A percentile compares a stretch with the other conserved stretches of the same genome.
Evolutionary conservation across 495 filamentous ascomycete genomes (phyloP).

Genomic region (Aspergillus haitiensis): DNA sequence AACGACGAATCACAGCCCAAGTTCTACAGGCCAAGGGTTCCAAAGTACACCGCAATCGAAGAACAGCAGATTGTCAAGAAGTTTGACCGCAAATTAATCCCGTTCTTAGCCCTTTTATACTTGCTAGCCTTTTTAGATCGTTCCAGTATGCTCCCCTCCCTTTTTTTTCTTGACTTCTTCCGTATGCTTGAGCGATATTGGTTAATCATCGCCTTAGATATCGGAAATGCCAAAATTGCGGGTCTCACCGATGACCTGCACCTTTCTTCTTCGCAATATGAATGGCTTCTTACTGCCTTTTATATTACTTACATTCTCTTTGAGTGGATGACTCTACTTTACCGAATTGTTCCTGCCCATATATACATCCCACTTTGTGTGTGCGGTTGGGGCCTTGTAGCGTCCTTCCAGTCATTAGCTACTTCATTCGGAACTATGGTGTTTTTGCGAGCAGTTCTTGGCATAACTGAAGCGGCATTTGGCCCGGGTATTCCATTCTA

Average conservation of each 20-base stretch:
- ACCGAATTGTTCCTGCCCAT: conserved; percentile 55
- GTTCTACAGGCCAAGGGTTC: conserved; percentile 15
- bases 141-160: conserved; percentile 55
- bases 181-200: not conserved
- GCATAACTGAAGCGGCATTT: conserved; percentile 62
- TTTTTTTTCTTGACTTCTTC: not conserved
- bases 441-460: conserved; percentile 51
- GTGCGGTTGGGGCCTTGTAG: conserved; percentile 57
- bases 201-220: conserved; percentile 51
- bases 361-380: conserved; percentile 56
- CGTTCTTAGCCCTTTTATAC: conserved; percentile 80
- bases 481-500: conserved; percentile 63
- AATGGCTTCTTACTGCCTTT: conserved; percentile 66
- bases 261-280: conserved; percentile 56
- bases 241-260: conserved; percentile 66
- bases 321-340: conserved; percentile 69
- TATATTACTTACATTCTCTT: conserved; percentile 75
- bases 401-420: conserved; percentile 68
- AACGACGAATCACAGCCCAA: conserved; percentile 33
- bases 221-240: conserved; percentile 76
- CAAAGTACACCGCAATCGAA: conserved; percentile 68
- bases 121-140: conserved; percentile 78
- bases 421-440: conserved; percentile 52
- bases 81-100: conserved; percentile 72
- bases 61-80: conserved; percentile 69